phyloP scores from a whole-genome alignment of 192 early-diverging fungal genomes.

The Coemansia sp. region DNA sequence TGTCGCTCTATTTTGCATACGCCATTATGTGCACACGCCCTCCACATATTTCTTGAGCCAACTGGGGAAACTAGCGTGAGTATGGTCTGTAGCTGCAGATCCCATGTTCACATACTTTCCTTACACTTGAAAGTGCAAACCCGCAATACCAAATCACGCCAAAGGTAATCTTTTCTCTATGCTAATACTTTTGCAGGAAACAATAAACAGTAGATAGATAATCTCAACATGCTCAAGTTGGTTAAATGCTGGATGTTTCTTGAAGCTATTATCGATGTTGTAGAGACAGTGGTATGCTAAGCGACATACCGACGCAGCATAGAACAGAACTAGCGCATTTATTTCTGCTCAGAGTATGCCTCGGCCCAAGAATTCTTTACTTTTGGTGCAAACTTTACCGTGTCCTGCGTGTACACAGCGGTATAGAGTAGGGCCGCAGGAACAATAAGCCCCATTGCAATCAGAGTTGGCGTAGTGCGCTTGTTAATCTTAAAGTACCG shows the following conservation, averaged over 20 bases:
- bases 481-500: conserved; percentile 53
- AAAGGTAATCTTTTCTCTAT: no score
- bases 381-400: conserved; percentile 27
- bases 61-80: background rate
- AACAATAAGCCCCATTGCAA: conserved; percentile 40
- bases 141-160: no score
- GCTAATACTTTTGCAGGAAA: no score
- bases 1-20: background rate
- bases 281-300: background rate
- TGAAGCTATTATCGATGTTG: background rate
- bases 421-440: conserved; percentile 28
- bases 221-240: background rate
- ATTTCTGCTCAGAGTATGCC: conserved; percentile 34
- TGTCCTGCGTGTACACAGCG: conserved; percentile 29
- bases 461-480: conserved; percentile 40
- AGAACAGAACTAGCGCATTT: background rate
- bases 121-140: no score
- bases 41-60: background rate
- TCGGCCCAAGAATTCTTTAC: conserved; percentile 48
- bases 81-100: conserved; percentile 8
- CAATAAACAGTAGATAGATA: background rate
- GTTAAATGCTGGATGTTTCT: background rate
- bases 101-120: background rate
- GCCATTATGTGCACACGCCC: background rate
- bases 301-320: background rate